Conservation (phyloP, 768 basidiomycete species). For the Suillus placidus region DNA sequence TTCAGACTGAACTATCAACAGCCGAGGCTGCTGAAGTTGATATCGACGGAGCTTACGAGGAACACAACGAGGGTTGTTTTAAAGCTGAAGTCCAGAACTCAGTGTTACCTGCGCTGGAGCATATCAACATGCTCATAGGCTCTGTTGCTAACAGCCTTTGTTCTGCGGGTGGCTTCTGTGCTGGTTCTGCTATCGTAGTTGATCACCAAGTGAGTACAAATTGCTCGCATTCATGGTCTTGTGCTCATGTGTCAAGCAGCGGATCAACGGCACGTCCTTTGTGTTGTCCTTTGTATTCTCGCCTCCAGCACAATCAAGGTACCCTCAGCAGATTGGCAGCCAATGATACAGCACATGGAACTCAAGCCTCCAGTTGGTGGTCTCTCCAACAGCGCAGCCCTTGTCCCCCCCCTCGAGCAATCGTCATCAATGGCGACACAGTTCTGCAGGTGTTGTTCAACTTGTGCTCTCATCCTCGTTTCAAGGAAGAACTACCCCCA, state of each 20-base stretch:
- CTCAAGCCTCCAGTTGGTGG: too few species aligned
- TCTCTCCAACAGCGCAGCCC: conserved; percentile 48
- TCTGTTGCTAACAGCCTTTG: conserved; percentile 84
- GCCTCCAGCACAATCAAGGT: too few species aligned
- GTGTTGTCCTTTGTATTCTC: too few species aligned
- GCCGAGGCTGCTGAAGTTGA: conserved; percentile 77
- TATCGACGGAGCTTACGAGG: too few species aligned
- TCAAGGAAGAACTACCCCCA: too few species aligned
- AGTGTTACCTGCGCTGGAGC: too few species aligned
- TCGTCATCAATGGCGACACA: conserved; percentile 82
- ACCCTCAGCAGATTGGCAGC: too few species aligned
- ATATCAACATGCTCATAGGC: conserved; percentile 95
- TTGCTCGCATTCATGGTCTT: not conserved
- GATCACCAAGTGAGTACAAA: conserved; percentile 75
- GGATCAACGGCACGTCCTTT: conserved; percentile 93
- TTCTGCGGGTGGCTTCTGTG: conserved; percentile 93
- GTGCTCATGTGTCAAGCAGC: conserved; percentile 44
- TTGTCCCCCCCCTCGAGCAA: conserved; percentile 42
- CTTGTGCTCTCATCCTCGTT: too few species aligned
- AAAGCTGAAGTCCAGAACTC: conserved; percentile 84
- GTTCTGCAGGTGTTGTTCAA: conserved; percentile 81
- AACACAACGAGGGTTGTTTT: too few species aligned
- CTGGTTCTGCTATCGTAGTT: conserved; percentile 79
- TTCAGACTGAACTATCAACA: conserved; percentile 67
- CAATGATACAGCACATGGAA: too few species aligned